Base-by-base conservation (phyloP, 176 grass and related monocot genomes). In the Raddia distichophylla region DNA sequence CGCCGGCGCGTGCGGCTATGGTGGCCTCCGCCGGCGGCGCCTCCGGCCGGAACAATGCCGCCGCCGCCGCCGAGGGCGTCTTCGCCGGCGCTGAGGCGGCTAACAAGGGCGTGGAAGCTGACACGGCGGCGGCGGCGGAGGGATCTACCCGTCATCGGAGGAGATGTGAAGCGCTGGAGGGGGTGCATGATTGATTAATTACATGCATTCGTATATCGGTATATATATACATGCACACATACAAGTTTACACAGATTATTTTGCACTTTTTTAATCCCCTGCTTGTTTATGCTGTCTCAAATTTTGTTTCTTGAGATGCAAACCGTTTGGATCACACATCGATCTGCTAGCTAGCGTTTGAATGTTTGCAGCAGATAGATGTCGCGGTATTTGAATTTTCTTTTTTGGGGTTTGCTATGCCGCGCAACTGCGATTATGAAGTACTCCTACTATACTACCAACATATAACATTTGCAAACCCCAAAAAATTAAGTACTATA, bases 141-240 rank as follows among this genome's bases (percentile, higher is more conserved):
- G 27, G 20, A 19, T 49, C 60, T 42, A 78, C 40, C 59, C 49
- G 60, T 73, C 74, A 1, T 10, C 10, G 44, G 32, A 60, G 50
- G 80, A 52, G 44, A 79, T 50, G 59, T 50, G 59, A 78, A 13
- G 8, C 34, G 43, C n/a, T 78, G 67, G 80, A 27, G 48, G 80
- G 27, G 68, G 60, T 5, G 63, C 45, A 42, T 72, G 79, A 64
- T 27, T 20, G 56, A 20, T 37, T 55, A 54, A 35, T 15, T n/a
- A 42, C 14, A 64, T 35, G 8, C 27, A 33, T 11, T 13, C n/a
- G 27, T 27, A 27, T 27, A 27, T 27, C 27, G 27, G 27, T 27
- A 27, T 27, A 27, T 27, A 27, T 27, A 27, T 27, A 27, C 27
- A 16, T 11, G 11, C 34, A 45, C 7, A 10, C 1, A 56, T 3